These are phyloP conservation scores for Neostapfia colusana DNA, from an alignment of 176 grass and related monocot species.

Conservation along the genomic window DNA sequence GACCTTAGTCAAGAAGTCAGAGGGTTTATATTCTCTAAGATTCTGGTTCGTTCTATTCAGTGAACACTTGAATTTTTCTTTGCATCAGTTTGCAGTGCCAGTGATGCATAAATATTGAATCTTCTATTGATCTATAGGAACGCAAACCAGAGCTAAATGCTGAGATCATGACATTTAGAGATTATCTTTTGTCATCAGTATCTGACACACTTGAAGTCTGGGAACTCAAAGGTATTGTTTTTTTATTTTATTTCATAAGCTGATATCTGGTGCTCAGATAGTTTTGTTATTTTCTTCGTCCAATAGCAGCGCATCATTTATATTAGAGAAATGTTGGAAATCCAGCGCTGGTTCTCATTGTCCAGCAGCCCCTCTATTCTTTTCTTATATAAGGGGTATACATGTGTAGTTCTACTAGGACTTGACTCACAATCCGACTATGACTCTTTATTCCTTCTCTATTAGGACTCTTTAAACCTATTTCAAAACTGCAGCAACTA, in stretches of 20 bases:
- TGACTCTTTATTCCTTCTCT: too few species aligned
- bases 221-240: slow-evolving; percentile 89
- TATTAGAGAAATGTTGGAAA: too few species aligned
- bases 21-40: slow-evolving; percentile 98
- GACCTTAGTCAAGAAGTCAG: slow-evolving; percentile 95
- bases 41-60: slow-evolving; percentile 71
- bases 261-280: slow-evolving; percentile 2
- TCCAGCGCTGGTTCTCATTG: too few species aligned
- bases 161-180: slow-evolving; percentile 87
- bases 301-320: not conserved
- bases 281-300: slow-evolving; percentile 22
- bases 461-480: too few species aligned
- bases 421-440: too few species aligned
- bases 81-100: not conserved
- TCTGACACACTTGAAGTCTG: slow-evolving; percentile 95
- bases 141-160: slow-evolving; percentile 77
- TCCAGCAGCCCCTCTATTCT: too few species aligned
- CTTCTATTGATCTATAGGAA: slow-evolving; percentile 58
- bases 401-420: too few species aligned
- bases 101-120: slow-evolving; percentile 33
- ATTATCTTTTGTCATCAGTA: slow-evolving; percentile 90
- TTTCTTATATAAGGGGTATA: too few species aligned
- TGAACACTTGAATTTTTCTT: slow-evolving; percentile 26
- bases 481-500: too few species aligned
- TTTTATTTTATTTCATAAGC: not conserved